Conservation (phyloP, 768 basidiomycete genomes). For the Mycena indigotica region DNA sequence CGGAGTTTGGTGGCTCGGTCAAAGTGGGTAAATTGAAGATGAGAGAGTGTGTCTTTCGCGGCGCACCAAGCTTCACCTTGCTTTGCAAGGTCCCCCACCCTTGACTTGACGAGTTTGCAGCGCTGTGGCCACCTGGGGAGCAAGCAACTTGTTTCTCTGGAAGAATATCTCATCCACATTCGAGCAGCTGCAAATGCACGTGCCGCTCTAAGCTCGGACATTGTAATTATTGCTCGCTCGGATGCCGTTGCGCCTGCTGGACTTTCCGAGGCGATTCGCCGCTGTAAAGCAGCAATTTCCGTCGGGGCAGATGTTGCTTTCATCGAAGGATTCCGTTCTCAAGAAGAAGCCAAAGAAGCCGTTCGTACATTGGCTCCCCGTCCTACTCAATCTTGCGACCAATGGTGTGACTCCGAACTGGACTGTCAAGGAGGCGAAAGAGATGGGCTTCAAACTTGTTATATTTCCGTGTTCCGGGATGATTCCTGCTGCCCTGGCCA, state of each 20-base stretch:
- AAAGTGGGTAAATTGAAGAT: neutral
- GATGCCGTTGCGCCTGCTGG: too few relatives aligned
- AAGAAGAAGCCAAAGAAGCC: conserved; percentile 38
- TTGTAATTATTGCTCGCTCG: conserved; percentile 41
- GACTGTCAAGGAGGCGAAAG: conserved; percentile 42
- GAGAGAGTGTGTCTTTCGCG: neutral
- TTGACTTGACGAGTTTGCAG: too few relatives aligned
- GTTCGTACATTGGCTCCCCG: conserved; percentile 33
- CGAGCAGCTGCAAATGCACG: conserved; percentile 54
- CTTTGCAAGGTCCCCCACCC: too few relatives aligned
- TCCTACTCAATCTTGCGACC: conserved; percentile 47
- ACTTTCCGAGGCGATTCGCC: too few relatives aligned
- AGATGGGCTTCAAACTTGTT: conserved; percentile 43
- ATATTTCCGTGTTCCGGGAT: conserved; percentile 48
- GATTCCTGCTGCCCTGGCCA: conserved; percentile 44
- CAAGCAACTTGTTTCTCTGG: conserved; percentile 54
- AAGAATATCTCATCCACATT: conserved; percentile 55
- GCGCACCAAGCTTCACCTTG: neutral
- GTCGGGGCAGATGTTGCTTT: too few relatives aligned
- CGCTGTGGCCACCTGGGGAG: conserved; percentile 56
- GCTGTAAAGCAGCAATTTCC: too few relatives aligned
- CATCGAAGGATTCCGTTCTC: too few relatives aligned
- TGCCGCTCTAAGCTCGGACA: conserved; percentile 39
- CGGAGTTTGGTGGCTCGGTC: neutral
- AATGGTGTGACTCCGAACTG: conserved; percentile 47